These are phyloP conservation scores for Suillus sp. DNA, from an alignment of 768 basidiomycete genomes.

Conservation along the genomic window DNA sequence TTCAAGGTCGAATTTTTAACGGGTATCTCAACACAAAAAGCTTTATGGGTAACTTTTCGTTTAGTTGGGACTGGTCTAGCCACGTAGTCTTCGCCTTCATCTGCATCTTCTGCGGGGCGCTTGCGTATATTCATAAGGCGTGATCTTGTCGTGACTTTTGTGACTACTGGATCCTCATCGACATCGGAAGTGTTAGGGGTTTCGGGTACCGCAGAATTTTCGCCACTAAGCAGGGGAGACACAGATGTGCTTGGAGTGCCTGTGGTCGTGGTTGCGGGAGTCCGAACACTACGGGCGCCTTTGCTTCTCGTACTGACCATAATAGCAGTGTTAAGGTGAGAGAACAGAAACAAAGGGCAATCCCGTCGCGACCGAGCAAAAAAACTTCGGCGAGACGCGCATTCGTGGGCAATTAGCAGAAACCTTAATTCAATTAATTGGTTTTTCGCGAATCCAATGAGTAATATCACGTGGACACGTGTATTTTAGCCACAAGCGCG, in stretches of 20 bases:
- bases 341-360: constrained; percentile 19
- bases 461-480: constrained; percentile 25
- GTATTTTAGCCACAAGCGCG: constrained; percentile 31
- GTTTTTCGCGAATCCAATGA: constrained; percentile 16
- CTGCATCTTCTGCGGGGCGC: constrained; percentile 39
- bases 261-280: constrained; percentile 31
- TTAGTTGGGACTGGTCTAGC: constrained; percentile 27
- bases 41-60: constrained; percentile 36
- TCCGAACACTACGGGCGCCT: constrained; percentile 16
- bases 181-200: constrained; percentile 57
- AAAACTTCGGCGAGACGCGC: constrained; percentile 20
- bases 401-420: constrained; percentile 21
- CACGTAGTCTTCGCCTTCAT: constrained; percentile 20
- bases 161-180: constrained; percentile 16
- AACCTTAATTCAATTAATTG: constrained; percentile 23
- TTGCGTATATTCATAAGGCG: constrained; percentile 26
- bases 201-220: constrained; percentile 46
- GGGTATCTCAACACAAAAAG: constrained; percentile 25
- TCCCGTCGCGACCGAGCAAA: constrained; percentile 7
- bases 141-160: constrained; percentile 9
- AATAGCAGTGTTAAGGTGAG: background rate
- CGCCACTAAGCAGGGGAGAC: constrained; percentile 55
- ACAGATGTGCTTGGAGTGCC: constrained; percentile 42
- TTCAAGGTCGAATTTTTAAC: constrained; percentile 12
- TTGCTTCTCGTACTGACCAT: constrained; percentile 29